Base-by-base conservation (phyloP, 768 basidiomycete genomes). In the Suillus bovinus region DNA sequence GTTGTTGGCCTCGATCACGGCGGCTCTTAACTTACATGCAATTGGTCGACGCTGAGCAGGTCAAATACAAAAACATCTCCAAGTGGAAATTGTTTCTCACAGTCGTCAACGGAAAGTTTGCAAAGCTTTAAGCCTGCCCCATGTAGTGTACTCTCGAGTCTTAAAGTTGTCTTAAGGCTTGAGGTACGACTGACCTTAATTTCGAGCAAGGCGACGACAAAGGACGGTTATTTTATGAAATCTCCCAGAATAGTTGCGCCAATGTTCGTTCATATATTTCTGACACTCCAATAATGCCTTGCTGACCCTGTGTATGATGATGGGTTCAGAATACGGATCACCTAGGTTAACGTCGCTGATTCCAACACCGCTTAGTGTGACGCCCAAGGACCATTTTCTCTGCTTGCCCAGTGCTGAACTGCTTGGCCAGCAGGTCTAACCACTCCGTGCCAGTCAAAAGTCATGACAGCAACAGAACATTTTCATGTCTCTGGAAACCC, bases 401-500 rank as follows among this genome's bases (percentile, higher is more conserved):
- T 39, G 4, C 24, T 27, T 20, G 17, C 24, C 38, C 20, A 20
- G 46, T 56, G 11, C 34, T 56, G 24, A 56, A 38, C n/a, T 39
- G 11, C 9, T 10, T 34, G 33, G 33, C 17, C 17, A 6, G 10
- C 17, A 29, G 11, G 38, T 24, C 14, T 17, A 24, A 17, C 7
- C 24, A 24, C 38, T 56, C 24, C 36, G 36, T 56, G 55, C 39
- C 55, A 56, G 55, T 56, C 55, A 39, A 59, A 50, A 33, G 46
- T 55, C 59, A 68, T 69, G 66, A 58, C 57, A n/a, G 61, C 67
- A n/a, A 62, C 67, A 36, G 66, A 63, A 57, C 66, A 42, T 59
- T 69, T 68, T 54, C 42, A 49, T 61, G 46, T 39, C 36, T 66
- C 67, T 4, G 27, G 49, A 11, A 38, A 55, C 60, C 59, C 68